Evolutionary conservation across 2,329 filamentous ascomycete species (phyloP), one percentile per base, ranked within the genome.

Genomic region (Gnomoniopsis sp.): DNA sequence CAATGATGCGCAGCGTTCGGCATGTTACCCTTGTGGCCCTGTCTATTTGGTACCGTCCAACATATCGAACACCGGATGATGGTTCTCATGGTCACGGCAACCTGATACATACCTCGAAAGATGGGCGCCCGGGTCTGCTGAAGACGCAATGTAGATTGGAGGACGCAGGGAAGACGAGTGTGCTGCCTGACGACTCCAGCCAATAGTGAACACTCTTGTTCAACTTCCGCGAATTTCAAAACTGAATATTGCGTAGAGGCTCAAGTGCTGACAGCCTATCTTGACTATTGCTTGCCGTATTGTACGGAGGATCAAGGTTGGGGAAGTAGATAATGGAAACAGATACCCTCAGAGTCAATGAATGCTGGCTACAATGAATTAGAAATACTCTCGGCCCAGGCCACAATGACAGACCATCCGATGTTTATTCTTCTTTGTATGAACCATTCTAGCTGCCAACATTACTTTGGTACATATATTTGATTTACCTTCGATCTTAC

Each of bases 331-430:
- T 58, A 55, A 22, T 51, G 34, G 51, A 36, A 57, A 46, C 34
- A 55, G 59, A 61, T 59, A 55, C 51, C 51, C 55, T 34, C 15
- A 52, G 23, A 54, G 30, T 50, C 38, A 49, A 43, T 34, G n/a
- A 50, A 46, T 14, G 36, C 6, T 22, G 30, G 4, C 17, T 19
- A 19, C n/a, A 44, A 3, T 19, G 38, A 44, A 21, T 23, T 23
- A 23, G 6, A 46, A 19, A n/a, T 7, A 3, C n/a, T 19, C 8
- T 46, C 19, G 43, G 26, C 26, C 8, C 26, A 30, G 26, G 26
- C 8, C n/a, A n/a, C n/a, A n/a, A n/a, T 30, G 26, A 4, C 26
- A 30, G 4, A 30, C 26, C 8, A 8, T 30, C 4, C 4, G 4
- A 30, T 4, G 26, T 8, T 30, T 8, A 30, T 8, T 4, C 26